phyloP scores from a whole-genome alignment of 106 monocot species.

The Triglochin maritima region DNA sequence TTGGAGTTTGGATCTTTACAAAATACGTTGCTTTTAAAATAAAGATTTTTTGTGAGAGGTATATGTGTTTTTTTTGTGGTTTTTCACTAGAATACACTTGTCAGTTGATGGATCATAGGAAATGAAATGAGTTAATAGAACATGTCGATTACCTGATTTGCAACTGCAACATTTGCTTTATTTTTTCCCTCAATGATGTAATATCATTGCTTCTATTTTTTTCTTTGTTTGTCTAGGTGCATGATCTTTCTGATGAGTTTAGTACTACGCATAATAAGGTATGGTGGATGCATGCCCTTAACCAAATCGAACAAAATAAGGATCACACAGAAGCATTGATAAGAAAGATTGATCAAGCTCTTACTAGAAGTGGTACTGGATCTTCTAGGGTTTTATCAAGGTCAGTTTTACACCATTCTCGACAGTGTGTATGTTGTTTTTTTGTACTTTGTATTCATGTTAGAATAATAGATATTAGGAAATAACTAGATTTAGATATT shows the following conservation, averaged over 20 bases:
- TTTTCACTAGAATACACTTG: too few species aligned
- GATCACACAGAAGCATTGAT: conserved; percentile 42
- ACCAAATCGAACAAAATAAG: conserved; percentile 52
- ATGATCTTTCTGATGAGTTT: conserved; percentile 32
- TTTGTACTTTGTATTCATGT: neutral
- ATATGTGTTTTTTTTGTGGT: too few species aligned
- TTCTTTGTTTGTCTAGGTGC: conserved; percentile 39
- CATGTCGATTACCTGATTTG: too few species aligned
- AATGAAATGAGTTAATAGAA: too few species aligned
- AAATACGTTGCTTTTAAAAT: too few species aligned
- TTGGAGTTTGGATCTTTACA: too few species aligned
- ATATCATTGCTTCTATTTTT: neutral
- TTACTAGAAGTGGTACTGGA: conserved; percentile 31
- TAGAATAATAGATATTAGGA: neutral
- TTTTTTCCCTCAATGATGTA: too few species aligned
- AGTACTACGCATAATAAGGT: conserved; percentile 23
- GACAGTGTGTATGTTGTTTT: neutral
- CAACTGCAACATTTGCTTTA: too few species aligned
- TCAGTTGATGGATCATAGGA: too few species aligned
- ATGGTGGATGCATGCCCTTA: conserved; percentile 84
- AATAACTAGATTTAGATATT: too few species aligned
- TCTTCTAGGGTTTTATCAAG: conserved; percentile 52
- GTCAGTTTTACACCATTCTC: conserved; percentile 21
- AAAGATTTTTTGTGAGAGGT: too few species aligned
- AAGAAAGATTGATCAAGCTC: conserved; percentile 61